Conservation (phyloP, 2,329 filamentous ascomycete species). For the Venturia oleaginea region DNA sequence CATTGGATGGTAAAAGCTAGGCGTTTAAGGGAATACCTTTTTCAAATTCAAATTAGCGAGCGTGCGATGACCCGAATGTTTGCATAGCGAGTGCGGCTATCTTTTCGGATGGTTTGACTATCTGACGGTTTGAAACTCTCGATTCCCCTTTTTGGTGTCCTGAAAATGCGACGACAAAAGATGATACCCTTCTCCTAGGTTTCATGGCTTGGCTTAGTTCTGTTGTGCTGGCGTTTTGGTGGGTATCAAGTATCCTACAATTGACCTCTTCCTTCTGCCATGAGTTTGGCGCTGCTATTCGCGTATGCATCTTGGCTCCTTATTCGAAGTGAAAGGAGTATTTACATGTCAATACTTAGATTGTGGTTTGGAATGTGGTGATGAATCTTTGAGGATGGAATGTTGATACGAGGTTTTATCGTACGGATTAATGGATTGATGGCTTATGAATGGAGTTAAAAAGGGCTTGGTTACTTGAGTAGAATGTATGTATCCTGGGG, state of each 20-base stretch:
- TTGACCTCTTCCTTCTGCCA: neutral
- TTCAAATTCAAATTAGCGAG: neutral
- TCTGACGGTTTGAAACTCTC: conserved; percentile 1
- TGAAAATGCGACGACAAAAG: neutral
- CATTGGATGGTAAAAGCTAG: neutral
- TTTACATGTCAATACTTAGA: too few relatives aligned
- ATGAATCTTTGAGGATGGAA: too few relatives aligned
- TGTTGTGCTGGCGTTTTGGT: neutral
- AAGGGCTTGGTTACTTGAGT: too few relatives aligned
- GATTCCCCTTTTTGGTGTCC: neutral
- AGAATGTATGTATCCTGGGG: too few relatives aligned
- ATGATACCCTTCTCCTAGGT: conserved; percentile 9
- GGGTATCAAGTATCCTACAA: neutral
- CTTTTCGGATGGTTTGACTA: neutral
- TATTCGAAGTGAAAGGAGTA: too few relatives aligned
- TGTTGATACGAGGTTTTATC: too few relatives aligned
- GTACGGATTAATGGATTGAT: too few relatives aligned
- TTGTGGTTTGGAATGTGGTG: too few relatives aligned
- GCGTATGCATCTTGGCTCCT: too few relatives aligned
- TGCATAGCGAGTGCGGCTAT: neutral
- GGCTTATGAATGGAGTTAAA: too few relatives aligned
- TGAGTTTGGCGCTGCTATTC: too few relatives aligned
- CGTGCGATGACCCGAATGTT: neutral
- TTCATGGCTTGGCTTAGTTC: neutral
- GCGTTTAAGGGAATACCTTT: neutral